phyloP scores from a whole-genome alignment of 106 monocot species.

The Dendrobium officinale region DNA sequence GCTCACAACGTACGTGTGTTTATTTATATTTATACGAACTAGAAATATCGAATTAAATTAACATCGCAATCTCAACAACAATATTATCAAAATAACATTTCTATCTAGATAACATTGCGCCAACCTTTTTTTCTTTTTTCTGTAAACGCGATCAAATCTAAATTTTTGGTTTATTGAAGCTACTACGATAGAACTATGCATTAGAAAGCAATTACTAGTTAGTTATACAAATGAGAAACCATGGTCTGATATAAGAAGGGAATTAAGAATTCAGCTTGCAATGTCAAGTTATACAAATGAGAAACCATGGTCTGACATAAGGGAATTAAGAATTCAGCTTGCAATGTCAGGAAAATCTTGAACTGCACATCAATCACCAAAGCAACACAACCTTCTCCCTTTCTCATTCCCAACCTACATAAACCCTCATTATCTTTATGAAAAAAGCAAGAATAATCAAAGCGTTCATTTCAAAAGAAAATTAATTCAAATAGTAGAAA shows the following conservation, averaged over 20 bases:
- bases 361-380: background rate
- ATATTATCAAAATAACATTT: no score
- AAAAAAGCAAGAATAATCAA: background rate
- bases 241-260: no score
- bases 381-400: background rate
- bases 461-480: background rate
- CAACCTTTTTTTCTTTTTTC: no score
- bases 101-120: no score
- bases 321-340: background rate
- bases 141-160: background rate
- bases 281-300: no score
- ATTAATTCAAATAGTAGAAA: background rate
- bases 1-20: no score
- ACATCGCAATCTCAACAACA: no score
- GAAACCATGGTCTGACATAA: no score
- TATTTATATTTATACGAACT: no score
- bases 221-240: background rate
- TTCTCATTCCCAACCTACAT: background rate
- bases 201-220: background rate
- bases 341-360: background rate
- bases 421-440: background rate
- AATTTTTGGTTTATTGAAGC: background rate
- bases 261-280: no score
- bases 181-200: background rate
- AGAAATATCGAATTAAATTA: no score